These are phyloP conservation scores for Sequoia sempervirens DNA, from an alignment of 75 land plant genomes.

Conservation along the genomic window DNA sequence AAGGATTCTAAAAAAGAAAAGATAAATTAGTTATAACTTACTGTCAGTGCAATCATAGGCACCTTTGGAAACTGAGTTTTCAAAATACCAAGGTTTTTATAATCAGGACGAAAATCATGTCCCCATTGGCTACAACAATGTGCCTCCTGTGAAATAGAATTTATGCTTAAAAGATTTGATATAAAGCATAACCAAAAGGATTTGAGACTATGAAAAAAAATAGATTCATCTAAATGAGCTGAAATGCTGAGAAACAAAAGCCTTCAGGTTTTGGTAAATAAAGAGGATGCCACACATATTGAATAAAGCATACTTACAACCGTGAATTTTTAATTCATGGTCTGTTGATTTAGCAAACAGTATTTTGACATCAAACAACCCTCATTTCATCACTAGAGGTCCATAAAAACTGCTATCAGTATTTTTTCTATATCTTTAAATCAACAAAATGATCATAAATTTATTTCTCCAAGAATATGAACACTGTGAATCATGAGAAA, in stretches of 20 bases:
- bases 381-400: background rate
- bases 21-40: constrained; percentile 31
- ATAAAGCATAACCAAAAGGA: background rate
- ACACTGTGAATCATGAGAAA: background rate
- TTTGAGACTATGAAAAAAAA: background rate
- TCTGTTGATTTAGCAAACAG: background rate
- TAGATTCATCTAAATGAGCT: background rate
- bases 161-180: background rate
- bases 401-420: background rate
- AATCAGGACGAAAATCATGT: constrained; percentile 99
- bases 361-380: background rate
- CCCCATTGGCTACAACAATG: constrained; percentile 99
- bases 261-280: background rate
- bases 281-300: background rate
- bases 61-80: constrained; percentile 96
- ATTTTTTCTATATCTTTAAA: background rate
- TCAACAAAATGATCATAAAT: background rate
- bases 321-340: background rate
- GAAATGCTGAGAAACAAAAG: background rate
- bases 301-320: background rate
- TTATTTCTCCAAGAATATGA: background rate
- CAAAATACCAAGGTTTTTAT: constrained; percentile 89
- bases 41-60: constrained; percentile 92
- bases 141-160: constrained; percentile 68
- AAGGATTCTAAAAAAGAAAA: background rate